Conservation (phyloP, 805 yeast species). For the Wickerhamiella bombiphila region DNA sequence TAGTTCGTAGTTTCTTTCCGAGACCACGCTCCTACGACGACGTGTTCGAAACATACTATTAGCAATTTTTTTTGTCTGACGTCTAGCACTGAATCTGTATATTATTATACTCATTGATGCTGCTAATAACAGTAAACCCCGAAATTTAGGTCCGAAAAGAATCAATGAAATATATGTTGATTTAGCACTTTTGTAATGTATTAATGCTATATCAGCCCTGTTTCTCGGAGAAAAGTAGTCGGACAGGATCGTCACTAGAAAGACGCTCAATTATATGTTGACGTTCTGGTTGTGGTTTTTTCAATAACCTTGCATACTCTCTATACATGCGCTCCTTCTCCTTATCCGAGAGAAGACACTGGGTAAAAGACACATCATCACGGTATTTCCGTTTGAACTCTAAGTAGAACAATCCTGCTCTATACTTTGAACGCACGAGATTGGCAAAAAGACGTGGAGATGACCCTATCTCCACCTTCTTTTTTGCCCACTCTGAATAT, state of each 20-base stretch:
- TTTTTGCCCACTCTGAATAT: constrained; percentile 34
- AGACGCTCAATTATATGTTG: not conserved
- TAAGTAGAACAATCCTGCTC: constrained; percentile 23
- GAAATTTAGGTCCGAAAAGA: too few species aligned
- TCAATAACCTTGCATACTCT: constrained; percentile 17
- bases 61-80: too few species aligned
- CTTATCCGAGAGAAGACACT: constrained; percentile 22
- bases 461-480: constrained; percentile 1
- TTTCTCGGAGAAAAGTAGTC: not conserved
- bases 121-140: too few species aligned
- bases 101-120: too few species aligned
- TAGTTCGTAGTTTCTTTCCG: too few species aligned
- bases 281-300: not conserved
- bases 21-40: too few species aligned
- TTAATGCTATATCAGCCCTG: too few species aligned
- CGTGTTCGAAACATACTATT: too few species aligned
- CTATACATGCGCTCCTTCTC: constrained; percentile 28
- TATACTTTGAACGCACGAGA: constrained; percentile 19
- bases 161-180: not conserved
- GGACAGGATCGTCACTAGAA: not conserved
- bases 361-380: constrained; percentile 18
- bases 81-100: too few species aligned
- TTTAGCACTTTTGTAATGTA: not conserved
- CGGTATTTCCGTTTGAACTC: constrained; percentile 29
- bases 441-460: constrained; percentile 10